Evolutionary conservation across 352 stramenopile genomes (phyloP).

Genomic region (Globisporangium camurandrum): DNA sequence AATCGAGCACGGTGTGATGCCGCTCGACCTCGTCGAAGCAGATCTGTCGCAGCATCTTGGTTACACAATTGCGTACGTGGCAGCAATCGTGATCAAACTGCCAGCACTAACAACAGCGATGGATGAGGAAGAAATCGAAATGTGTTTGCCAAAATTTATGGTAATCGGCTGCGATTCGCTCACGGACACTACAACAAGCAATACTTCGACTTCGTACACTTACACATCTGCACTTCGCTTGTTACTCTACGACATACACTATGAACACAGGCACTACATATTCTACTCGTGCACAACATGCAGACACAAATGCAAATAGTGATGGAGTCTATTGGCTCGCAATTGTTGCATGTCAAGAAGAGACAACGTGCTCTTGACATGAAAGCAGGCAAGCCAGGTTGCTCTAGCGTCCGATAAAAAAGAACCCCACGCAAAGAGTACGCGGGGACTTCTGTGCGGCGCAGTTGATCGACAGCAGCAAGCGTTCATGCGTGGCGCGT

Average conservation of each 20-base stretch:
- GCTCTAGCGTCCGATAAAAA: conserved; percentile 13
- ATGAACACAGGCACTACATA: not conserved
- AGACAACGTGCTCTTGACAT: conserved; percentile 14
- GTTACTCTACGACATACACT: not conserved
- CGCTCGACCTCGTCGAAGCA: conserved; percentile 85
- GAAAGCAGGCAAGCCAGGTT: conserved; percentile 16
- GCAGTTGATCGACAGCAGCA: too few species aligned
- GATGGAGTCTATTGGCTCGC: conserved; percentile 5
- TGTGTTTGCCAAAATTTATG: not conserved
- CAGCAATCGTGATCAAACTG: not conserved
- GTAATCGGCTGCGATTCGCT: too few species aligned
- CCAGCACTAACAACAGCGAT: too few species aligned
- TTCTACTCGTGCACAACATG: not conserved
- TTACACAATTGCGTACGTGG: not conserved
- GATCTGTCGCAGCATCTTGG: conserved; percentile 33
- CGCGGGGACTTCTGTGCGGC: conserved; percentile 13
- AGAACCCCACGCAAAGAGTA: conserved; percentile 11
- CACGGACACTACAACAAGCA: too few species aligned
- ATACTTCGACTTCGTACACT: too few species aligned
- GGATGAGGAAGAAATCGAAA: not conserved
- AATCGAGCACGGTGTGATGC: conserved; percentile 75
- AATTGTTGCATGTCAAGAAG: conserved; percentile 17
- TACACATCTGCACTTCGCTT: too few species aligned
- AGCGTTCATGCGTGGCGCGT: too few species aligned
- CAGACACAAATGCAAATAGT: not conserved